Evolutionary conservation across 768 basidiomycete genomes (phyloP).

Genomic region (Asterophora lycoperdoides): DNA sequence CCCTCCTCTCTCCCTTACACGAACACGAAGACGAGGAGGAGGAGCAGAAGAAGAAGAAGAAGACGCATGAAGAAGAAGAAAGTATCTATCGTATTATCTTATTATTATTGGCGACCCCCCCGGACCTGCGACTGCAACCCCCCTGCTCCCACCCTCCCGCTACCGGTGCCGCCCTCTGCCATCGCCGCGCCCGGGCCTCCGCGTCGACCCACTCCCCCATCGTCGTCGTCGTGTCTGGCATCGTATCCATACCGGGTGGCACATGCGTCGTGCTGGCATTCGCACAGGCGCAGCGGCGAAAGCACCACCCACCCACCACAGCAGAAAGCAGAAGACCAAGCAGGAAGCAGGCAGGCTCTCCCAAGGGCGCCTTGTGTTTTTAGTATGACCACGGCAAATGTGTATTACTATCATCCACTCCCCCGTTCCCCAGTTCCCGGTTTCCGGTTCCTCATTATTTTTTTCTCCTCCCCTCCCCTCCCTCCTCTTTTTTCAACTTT

Average conservation of each 20-base stretch:
- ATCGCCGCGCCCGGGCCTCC: too few relatives aligned
- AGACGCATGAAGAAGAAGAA: too few relatives aligned
- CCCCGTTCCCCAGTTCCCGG: background rate
- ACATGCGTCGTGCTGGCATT: background rate
- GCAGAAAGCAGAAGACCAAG: too few relatives aligned
- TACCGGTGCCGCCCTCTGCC: too few relatives aligned
- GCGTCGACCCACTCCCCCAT: too few relatives aligned
- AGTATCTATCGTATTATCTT: constrained; percentile 12
- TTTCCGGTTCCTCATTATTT: background rate
- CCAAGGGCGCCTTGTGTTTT: constrained; percentile 2
- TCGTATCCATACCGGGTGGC: background rate
- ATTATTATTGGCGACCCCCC: constrained; percentile 4
- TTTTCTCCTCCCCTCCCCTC: background rate
- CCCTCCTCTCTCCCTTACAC: background rate
- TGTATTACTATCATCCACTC: constrained; percentile 1
- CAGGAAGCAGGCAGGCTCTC: too few relatives aligned
- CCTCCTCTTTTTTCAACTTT: background rate
- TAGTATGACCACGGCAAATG: constrained; percentile 1
- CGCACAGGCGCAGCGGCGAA: too few relatives aligned
- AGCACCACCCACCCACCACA: too few relatives aligned
- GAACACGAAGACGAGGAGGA: background rate
- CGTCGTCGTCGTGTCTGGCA: too few relatives aligned
- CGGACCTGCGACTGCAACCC: too few relatives aligned
- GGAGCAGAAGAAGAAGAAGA: too few relatives aligned
- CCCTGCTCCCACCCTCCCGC: too few relatives aligned